phyloP scores from a whole-genome alignment of 75 land plant genomes.

The Selaginella moellendorffii region DNA sequence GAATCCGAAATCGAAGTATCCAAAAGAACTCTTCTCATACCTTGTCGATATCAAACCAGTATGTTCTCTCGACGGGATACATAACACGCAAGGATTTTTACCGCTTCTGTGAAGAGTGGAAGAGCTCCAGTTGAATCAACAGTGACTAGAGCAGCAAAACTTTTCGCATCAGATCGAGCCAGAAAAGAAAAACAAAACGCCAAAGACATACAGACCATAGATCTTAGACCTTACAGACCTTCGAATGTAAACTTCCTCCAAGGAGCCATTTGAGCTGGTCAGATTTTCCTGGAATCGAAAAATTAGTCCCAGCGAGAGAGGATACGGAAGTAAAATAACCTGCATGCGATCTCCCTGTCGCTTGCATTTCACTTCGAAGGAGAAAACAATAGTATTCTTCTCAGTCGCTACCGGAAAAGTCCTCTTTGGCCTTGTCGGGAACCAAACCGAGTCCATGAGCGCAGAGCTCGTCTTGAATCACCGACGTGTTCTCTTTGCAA shows the following conservation, averaged over 20 bases:
- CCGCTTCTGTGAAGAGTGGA: conserved; percentile 71
- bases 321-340: no score
- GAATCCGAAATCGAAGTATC: no score
- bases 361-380: conserved; percentile 57
- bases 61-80: no score
- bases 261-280: conserved; percentile 73
- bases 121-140: conserved; percentile 76
- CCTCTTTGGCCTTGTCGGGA: conserved; percentile 67
- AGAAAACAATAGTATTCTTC: conserved; percentile 85
- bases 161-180: neutral
- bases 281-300: conserved; percentile 45
- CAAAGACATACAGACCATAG: conserved; percentile 72
- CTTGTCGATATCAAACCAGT: no score
- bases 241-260: conserved; percentile 52
- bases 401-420: conserved; percentile 68
- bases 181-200: neutral
- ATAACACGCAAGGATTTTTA: conserved; percentile 82
- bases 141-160: conserved; percentile 34
- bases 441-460: conserved; percentile 85
- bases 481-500: conserved; percentile 68
- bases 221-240: conserved; percentile 56
- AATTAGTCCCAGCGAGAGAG: neutral
- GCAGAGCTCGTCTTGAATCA: conserved; percentile 78
- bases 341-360: conserved; percentile 24
- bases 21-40: no score